Conservation (phyloP, 2,329 filamentous ascomycete species). For the Botrytis medusae region DNA sequence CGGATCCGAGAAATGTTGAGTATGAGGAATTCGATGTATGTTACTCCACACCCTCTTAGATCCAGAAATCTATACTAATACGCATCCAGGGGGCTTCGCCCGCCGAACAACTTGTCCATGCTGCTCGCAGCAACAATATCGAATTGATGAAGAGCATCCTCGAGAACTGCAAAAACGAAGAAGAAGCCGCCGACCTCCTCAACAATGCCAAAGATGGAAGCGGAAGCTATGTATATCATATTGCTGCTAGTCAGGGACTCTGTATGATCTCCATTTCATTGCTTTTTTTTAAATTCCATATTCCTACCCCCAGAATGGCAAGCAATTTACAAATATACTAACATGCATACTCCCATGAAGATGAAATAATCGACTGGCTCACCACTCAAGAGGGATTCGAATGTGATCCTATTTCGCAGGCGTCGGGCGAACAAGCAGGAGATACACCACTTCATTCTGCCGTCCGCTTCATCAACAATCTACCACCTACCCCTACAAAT, state of each 20-base stretch:
- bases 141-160: too few relatives aligned
- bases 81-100: too few relatives aligned
- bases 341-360: too few relatives aligned
- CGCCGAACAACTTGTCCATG: too few relatives aligned
- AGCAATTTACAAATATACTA: too few relatives aligned
- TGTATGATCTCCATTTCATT: too few relatives aligned
- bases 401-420: constrained; percentile 14
- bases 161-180: constrained; percentile 29
- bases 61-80: too few relatives aligned
- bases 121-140: too few relatives aligned
- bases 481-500: constrained; percentile 42
- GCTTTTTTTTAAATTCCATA: too few relatives aligned
- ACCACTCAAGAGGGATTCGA: constrained; percentile 47
- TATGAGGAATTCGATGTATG: neutral
- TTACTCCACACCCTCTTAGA: too few relatives aligned
- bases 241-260: constrained; percentile 70
- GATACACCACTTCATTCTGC: constrained; percentile 80
- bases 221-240: constrained; percentile 86
- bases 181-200: constrained; percentile 72
- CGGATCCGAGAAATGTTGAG: constrained; percentile 23
- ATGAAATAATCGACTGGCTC: too few relatives aligned
- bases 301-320: too few relatives aligned
- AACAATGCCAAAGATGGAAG: constrained; percentile 84
- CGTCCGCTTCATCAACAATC: constrained; percentile 71
- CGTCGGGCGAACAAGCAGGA: constrained; percentile 38